Evolutionary conservation across 1,284 basidiomycete genomes (phyloP).

Genomic region (Singerocomus rubriflavus): DNA sequence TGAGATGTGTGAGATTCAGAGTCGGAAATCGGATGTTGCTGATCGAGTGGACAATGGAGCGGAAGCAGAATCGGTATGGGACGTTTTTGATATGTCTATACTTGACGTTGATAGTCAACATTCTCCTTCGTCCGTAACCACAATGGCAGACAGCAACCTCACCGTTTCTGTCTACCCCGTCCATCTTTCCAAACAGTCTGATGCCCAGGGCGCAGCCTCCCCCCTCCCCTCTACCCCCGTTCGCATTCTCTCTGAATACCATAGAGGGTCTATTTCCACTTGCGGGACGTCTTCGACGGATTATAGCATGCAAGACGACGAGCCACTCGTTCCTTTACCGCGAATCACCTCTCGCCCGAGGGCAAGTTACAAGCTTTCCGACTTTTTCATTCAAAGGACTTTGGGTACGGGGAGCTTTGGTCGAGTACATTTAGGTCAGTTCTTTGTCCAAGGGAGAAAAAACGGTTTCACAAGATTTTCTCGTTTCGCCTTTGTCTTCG

Average conservation of each 20-base stretch:
- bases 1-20: neutral
- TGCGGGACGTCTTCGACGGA: constrained; percentile 55
- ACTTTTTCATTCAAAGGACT: constrained; percentile 76
- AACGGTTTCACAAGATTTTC: neutral
- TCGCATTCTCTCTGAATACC: constrained; percentile 30
- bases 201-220: constrained; percentile 5
- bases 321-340: constrained; percentile 24
- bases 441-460: neutral
- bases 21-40: constrained; percentile 21
- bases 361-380: constrained; percentile 64
- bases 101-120: constrained; percentile 10
- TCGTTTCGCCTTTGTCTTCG: no score
- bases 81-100: constrained; percentile 1
- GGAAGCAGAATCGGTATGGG: constrained; percentile 8
- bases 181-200: constrained; percentile 6
- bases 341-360: constrained; percentile 43
- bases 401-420: constrained; percentile 95
- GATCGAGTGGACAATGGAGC: constrained; percentile 22
- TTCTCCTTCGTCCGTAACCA: constrained; percentile 13
- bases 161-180: constrained; percentile 15
- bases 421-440: constrained; percentile 85
- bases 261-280: constrained; percentile 63
- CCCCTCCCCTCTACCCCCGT: constrained; percentile 12
- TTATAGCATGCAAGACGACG: constrained; percentile 44
- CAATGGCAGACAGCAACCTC: constrained; percentile 15